Evolutionary conservation across 1,139 yeast genomes (phyloP).

Genomic region (Taphrina wiesneri): DNA sequence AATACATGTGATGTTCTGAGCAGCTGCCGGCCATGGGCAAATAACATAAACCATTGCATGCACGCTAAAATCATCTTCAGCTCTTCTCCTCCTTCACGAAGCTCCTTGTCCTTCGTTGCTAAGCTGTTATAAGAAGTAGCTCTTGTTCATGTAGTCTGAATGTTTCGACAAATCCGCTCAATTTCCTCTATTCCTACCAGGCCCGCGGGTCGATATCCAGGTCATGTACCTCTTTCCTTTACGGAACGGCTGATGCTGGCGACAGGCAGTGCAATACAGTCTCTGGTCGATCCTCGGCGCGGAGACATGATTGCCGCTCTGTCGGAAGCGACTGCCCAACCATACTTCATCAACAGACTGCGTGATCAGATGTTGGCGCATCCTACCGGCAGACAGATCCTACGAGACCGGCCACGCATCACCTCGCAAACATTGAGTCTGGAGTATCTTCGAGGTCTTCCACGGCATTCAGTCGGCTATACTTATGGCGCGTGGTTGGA

Average conservation of each 20-base stretch:
- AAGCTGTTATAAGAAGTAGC: too few species aligned
- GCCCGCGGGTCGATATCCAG: conserved; percentile 53
- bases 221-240: conserved; percentile 72
- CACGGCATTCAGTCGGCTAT: conserved; percentile 73
- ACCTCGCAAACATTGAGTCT: conserved; percentile 70
- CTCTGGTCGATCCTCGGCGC: conserved; percentile 67
- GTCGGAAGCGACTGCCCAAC: conserved; percentile 88
- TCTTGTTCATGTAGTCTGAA: not conserved
- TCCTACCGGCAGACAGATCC: conserved; percentile 70
- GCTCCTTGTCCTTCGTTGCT: too few species aligned
- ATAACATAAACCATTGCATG: too few species aligned
- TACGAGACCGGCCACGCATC: conserved; percentile 79
- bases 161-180: conserved; percentile 1
- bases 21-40: too few species aligned
- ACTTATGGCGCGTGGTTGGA: conserved; percentile 80
- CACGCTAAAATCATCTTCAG: too few species aligned
- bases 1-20: too few species aligned
- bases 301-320: conserved; percentile 82
- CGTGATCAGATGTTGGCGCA: conserved; percentile 74
- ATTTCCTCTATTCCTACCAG: conserved; percentile 9
- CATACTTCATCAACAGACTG: conserved; percentile 61
- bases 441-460: conserved; percentile 60
- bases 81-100: not conserved
- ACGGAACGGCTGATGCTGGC: conserved; percentile 67
- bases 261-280: conserved; percentile 76